A percentile compares a stretch with the other conserved stretches of the same genome.
Conservation (phyloP, 1,284 basidiomycete genomes). For the Tilletia setariae region DNA sequence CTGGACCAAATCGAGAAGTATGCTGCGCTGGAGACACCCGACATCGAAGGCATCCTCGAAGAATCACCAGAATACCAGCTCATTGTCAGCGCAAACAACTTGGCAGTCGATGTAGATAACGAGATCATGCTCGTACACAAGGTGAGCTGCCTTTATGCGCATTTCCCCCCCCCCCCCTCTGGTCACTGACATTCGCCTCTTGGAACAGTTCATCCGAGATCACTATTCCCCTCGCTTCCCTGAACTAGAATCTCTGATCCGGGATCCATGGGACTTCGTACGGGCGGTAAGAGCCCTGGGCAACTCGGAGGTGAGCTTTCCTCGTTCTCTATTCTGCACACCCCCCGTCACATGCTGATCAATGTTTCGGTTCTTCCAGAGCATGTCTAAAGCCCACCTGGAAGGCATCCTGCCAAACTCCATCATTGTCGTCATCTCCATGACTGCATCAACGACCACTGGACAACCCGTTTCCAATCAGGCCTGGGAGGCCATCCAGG, state of each 20-base stretch:
- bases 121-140: conserved; percentile 97
- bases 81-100: conserved; percentile 95
- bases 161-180: background rate
- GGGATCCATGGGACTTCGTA: conserved; percentile 87
- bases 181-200: conserved; percentile 46
- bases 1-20: conserved; percentile 77
- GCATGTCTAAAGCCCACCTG: conserved; percentile 77
- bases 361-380: conserved; percentile 57
- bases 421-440: conserved; percentile 90
- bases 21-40: conserved; percentile 70
- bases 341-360: background rate
- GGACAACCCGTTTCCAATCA: conserved; percentile 69
- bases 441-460: conserved; percentile 79
- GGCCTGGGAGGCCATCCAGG: conserved; percentile 76
- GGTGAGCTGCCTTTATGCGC: background rate
- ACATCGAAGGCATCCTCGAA: conserved; percentile 72
- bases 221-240: conserved; percentile 95
- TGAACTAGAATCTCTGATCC: conserved; percentile 90
- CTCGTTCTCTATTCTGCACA: background rate
- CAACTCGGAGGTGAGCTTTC: conserved; percentile 61
- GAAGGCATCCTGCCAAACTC: conserved; percentile 80
- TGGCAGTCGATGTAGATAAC: conserved; percentile 97
- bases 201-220: conserved; percentile 79
- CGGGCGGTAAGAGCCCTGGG: conserved; percentile 82
- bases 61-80: conserved; percentile 93